These are phyloP conservation scores for Quercus robur DNA, from an alignment of 306 rosid genomes.

Conservation along the genomic window DNA sequence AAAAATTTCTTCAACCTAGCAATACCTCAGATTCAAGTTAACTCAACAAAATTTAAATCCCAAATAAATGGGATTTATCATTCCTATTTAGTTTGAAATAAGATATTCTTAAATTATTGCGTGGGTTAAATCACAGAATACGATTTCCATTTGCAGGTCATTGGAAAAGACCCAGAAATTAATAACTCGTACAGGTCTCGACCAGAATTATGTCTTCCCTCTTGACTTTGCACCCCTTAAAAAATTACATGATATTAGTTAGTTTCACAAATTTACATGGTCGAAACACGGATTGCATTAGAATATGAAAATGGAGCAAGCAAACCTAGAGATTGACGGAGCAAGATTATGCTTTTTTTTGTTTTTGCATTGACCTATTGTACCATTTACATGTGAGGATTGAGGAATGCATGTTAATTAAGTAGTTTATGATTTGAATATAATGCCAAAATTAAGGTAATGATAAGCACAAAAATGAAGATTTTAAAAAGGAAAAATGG, in stretches of 20 bases:
- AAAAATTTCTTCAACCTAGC: no score
- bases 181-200: not conserved
- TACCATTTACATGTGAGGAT: not conserved
- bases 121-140: not conserved
- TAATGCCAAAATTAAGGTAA: not conserved
- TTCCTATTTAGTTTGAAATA: not conserved
- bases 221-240: not conserved
- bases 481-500: not conserved
- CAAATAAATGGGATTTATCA: no score
- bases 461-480: not conserved
- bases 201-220: not conserved
- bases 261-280: not conserved
- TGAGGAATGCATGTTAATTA: not conserved
- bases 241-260: not conserved
- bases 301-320: not conserved
- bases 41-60: no score
- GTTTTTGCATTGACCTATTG: not conserved
- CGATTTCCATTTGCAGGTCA: not conserved
- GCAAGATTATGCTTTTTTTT: conserved; percentile 33
- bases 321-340: conserved; percentile 21
- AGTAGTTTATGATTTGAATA: not conserved
- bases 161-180: not conserved
- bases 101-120: not conserved
- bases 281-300: not conserved
- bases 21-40: no score